Percentiles rank a stretch among this genome's conserved stretches.
phyloP scores from a whole-genome alignment of 108 stramenopile species.

The Skeletonema menzelii region DNA sequence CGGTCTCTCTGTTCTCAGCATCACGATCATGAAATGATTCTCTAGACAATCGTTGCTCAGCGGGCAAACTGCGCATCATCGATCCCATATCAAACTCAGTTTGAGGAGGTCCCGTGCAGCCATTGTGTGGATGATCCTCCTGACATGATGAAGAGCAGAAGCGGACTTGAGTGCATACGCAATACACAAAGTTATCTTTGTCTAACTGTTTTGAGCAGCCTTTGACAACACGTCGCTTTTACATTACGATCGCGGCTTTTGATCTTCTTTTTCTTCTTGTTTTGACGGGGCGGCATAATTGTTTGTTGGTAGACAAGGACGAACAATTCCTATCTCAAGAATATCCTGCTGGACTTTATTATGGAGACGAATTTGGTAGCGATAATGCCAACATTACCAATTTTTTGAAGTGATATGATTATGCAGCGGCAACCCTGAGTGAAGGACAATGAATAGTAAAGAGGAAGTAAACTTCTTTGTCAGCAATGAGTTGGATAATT shows the following conservation, averaged over 20 bases:
- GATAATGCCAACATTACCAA: no score
- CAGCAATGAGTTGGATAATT: no score
- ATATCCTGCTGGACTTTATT: no score
- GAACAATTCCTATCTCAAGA: no score
- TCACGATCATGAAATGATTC: not conserved
- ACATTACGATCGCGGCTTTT: not conserved
- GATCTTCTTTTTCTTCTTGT: not conserved
- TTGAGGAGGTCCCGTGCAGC: not conserved
- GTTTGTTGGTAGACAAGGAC: not conserved
- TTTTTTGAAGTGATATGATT: no score
- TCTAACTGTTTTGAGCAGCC: not conserved
- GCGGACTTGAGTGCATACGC: constrained; percentile 1
- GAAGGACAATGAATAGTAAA: no score
- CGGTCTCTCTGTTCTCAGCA: not conserved
- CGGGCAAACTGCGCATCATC: not conserved
- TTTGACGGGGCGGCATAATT: not conserved
- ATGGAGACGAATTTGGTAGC: no score
- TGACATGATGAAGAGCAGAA: not conserved
- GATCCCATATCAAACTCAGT: not conserved
- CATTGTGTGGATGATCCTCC: not conserved
- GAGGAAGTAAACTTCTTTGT: no score
- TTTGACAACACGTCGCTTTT: not conserved
- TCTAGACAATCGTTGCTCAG: not conserved
- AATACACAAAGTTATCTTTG: not conserved
- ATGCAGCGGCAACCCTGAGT: no score